Base-by-base conservation (phyloP, 768 basidiomycete species). In the Chlorophyllum brunneum region DNA sequence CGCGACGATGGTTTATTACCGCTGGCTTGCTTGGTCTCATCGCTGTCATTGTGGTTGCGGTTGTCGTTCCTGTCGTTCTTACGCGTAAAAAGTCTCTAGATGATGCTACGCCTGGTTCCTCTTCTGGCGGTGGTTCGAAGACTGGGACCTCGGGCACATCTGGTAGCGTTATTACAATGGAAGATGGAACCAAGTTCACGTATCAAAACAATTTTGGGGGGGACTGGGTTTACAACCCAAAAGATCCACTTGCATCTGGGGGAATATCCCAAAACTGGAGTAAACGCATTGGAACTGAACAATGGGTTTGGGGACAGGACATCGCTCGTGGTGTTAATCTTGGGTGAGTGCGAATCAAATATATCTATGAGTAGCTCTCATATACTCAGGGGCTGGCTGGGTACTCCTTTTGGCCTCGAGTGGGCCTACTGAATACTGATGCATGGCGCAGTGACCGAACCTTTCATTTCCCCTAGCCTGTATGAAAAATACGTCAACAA, bases 181-280 rank as follows among this genome's bases (percentile, higher is more conserved):
- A 84, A 2, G 83, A 93, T 61, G 93, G 93, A 8, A 76, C 82
- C 3, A 86, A 76, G 2, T 88, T 92, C 70, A 85, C 75, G 1
- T 98, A 97, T 68, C 63, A 64, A 37, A 97, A 94, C 64, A 47
- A 74, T 6, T 89, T 89, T 59, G 91, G 89, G 48, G 93, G 95
- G 0, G 77, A 73, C 59, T 97, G 93, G 92, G 85, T 82, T 43
- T 76, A 72, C 59, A 82, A 93, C 66, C 79, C 85, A 2, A 72
- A 73, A 9, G 70, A 83, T 55, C 91, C 92, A 2, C 88, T 91
- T 67, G 80, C 78, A 59, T 75, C 80, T 61, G 80, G 81, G 29
- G 92, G 92, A 0, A 81, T 81, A 57, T 75, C 86, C 2, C 89
- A 95, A 62, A 82, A 78, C n/a, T 95, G 88, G 84, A 80, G 71